phyloP scores from a whole-genome alignment of 169 alveolate genomes.

The Plasmodium coatneyi region DNA sequence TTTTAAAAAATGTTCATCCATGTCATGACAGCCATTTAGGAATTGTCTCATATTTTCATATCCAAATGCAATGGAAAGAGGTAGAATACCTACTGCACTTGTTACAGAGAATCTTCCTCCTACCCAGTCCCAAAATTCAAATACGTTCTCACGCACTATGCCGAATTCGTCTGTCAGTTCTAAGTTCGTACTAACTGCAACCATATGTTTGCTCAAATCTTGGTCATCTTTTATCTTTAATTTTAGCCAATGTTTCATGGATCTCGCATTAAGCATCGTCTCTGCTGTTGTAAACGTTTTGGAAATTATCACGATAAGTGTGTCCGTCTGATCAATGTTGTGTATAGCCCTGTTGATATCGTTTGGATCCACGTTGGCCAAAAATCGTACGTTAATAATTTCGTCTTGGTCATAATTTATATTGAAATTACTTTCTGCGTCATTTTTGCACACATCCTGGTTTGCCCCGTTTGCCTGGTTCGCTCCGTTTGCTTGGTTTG shows the following conservation, averaged over 20 bases:
- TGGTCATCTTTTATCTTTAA: slow-evolving; percentile 80
- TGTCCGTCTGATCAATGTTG: slow-evolving; percentile 88
- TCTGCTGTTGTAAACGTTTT: slow-evolving; percentile 99
- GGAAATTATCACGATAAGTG: slow-evolving; percentile 92
- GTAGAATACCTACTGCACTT: slow-evolving; percentile 98
- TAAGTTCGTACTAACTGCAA: slow-evolving; percentile 96
- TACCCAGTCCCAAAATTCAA: slow-evolving; percentile 99
- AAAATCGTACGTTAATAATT: slow-evolving; percentile 87
- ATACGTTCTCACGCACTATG: slow-evolving; percentile 92
- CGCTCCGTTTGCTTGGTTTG: neutral
- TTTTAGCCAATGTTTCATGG: slow-evolving; percentile 92
- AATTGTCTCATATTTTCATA: slow-evolving; percentile 88
- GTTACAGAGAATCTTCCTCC: slow-evolving; percentile 99
- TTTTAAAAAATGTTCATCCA: slow-evolving; percentile 92
- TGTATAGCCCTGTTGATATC: slow-evolving; percentile 93
- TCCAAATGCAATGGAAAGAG: slow-evolving; percentile 95
- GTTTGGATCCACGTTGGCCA: slow-evolving; percentile 99
- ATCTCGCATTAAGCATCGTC: slow-evolving; percentile 97
- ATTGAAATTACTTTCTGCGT: neutral
- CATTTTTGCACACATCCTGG: neutral
- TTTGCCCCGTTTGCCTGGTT: neutral
- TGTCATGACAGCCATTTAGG: slow-evolving; percentile 87
- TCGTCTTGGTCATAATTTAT: slow-evolving; percentile 35
- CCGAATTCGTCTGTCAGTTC: slow-evolving; percentile 95
- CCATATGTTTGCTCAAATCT: slow-evolving; percentile 87